Evolutionary conservation across 108 stramenopile species (phyloP).

Genomic region (Craspedostauros australis): DNA sequence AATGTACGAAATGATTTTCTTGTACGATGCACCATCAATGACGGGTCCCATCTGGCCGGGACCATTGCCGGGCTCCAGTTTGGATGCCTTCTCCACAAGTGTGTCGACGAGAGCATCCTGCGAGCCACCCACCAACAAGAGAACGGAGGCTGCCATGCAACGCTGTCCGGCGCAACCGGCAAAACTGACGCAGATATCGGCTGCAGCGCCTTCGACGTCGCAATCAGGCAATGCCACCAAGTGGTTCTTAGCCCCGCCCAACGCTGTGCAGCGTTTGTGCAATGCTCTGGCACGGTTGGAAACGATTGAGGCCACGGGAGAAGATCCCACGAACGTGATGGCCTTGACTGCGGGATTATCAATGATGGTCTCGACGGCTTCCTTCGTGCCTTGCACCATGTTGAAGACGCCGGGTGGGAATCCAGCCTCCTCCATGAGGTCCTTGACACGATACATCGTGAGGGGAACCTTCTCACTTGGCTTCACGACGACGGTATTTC

Average conservation of each 20-base stretch:
- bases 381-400: slow-evolving; percentile 66
- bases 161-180: slow-evolving; percentile 89
- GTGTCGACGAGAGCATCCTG: slow-evolving; percentile 51
- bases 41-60: slow-evolving; percentile 91
- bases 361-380: slow-evolving; percentile 57
- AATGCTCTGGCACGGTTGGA: slow-evolving; percentile 56
- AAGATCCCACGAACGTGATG: slow-evolving; percentile 93
- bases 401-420: slow-evolving; percentile 85
- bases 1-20: slow-evolving; percentile 82
- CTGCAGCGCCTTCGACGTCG: slow-evolving; percentile 72
- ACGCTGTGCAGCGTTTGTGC: slow-evolving; percentile 87
- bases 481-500: slow-evolving; percentile 86
- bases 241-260: slow-evolving; percentile 98
- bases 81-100: slow-evolving; percentile 64
- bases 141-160: slow-evolving; percentile 93
- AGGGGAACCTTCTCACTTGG: slow-evolving; percentile 89
- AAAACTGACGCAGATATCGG: slow-evolving; percentile 88
- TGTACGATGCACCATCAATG: slow-evolving; percentile 70
- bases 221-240: slow-evolving; percentile 90
- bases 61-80: slow-evolving; percentile 65
- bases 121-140: slow-evolving; percentile 64
- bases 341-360: slow-evolving; percentile 67
- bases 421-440: slow-evolving; percentile 64
- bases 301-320: slow-evolving; percentile 80
- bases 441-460: slow-evolving; percentile 64